These are phyloP conservation scores for Lasiodiplodia citricola DNA, from an alignment of 2,329 filamentous ascomycete species.

Conservation along the genomic window DNA sequence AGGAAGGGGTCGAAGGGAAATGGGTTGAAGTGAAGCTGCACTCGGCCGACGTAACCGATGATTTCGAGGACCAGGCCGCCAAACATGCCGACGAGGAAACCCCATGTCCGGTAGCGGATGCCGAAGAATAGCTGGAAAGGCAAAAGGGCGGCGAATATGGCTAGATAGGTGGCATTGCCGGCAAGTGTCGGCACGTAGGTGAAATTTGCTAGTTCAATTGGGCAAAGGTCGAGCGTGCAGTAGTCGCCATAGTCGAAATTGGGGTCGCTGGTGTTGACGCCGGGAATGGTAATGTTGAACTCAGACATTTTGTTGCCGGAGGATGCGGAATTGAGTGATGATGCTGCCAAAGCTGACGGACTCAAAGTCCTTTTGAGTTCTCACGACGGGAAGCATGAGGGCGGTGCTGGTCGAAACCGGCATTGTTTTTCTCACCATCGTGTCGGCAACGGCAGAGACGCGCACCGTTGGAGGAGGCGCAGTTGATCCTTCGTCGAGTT, in stretches of 20 bases:
- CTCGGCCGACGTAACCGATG: conserved; percentile 61
- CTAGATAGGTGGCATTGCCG: conserved; percentile 59
- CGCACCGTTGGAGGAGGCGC: background rate
- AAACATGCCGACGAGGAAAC: conserved; percentile 57
- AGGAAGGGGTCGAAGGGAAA: conserved; percentile 58
- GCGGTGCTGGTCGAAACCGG: conserved; percentile 3
- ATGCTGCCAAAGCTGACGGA: background rate
- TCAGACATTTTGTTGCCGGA: background rate
- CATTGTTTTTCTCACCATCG: background rate
- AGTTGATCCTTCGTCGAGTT: background rate
- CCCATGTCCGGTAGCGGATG: conserved; percentile 60
- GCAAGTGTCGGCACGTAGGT: conserved; percentile 59
- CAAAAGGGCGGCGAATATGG: conserved; percentile 57
- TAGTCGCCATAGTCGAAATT: background rate
- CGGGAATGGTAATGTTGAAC: too few relatives aligned
- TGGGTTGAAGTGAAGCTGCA: conserved; percentile 60
- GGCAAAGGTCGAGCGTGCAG: conserved; percentile 47
- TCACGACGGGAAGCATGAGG: background rate
- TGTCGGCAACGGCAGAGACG: background rate
- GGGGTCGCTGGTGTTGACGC: background rate
- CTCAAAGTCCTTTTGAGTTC: background rate
- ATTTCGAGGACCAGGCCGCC: conserved; percentile 58
- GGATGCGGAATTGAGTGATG: background rate
- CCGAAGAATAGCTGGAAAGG: conserved; percentile 57
- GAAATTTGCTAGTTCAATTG: conserved; percentile 56